phyloP scores from a whole-genome alignment of 495 filamentous ascomycete species.

The Penicillium antarcticum region DNA sequence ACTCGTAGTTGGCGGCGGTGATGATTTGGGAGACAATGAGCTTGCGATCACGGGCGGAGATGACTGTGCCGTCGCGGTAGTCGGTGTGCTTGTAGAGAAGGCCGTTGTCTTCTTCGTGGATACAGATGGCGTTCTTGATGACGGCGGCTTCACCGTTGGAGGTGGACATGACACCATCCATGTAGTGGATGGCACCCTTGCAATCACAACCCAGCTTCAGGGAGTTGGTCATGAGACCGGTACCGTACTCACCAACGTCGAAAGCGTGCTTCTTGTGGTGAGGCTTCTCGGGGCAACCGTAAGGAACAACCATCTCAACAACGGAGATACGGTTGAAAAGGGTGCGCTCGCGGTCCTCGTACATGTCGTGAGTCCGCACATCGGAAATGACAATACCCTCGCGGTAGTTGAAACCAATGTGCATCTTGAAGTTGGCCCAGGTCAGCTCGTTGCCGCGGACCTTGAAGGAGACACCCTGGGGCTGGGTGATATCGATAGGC shows the following conservation, averaged over 20 bases:
- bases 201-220: slow-evolving; percentile 68
- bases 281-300: slow-evolving; percentile 67
- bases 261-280: slow-evolving; percentile 79
- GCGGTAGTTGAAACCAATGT: slow-evolving; percentile 80
- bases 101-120: slow-evolving; percentile 73
- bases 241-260: slow-evolving; percentile 73
- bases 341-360: slow-evolving; percentile 72
- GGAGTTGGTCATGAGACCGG: slow-evolving; percentile 73
- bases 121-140: slow-evolving; percentile 72
- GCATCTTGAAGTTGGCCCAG: slow-evolving; percentile 41
- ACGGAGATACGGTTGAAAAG: slow-evolving; percentile 68
- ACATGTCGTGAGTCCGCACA: slow-evolving; percentile 85
- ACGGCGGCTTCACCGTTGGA: slow-evolving; percentile 55
- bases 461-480: slow-evolving; percentile 39
- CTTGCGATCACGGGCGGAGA: slow-evolving; percentile 65
- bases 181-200: slow-evolving; percentile 73
- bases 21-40: slow-evolving; percentile 66
- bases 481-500: slow-evolving; percentile 39
- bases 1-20: slow-evolving; percentile 63
- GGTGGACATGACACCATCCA: slow-evolving; percentile 54
- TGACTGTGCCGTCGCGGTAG: slow-evolving; percentile 65
- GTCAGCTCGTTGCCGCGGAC: slow-evolving; percentile 36
- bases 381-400: slow-evolving; percentile 93
- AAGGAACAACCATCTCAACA: slow-evolving; percentile 77
- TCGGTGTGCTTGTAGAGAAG: slow-evolving; percentile 84